Base-by-base conservation (phyloP, 2,329 filamentous ascomycete species). In the Neonectria neomacrospora region DNA sequence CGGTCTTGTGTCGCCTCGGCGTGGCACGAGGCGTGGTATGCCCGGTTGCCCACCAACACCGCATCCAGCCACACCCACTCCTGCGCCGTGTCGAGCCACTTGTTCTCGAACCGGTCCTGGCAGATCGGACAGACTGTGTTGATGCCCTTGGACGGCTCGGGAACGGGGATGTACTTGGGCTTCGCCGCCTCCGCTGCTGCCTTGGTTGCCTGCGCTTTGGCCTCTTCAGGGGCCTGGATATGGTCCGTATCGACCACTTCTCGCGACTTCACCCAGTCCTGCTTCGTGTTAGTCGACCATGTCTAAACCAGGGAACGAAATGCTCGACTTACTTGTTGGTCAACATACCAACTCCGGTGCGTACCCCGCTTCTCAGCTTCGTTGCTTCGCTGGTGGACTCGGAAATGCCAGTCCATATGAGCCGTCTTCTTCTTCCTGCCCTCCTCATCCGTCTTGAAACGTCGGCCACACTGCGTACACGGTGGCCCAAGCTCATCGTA, bases 361-460 rank as follows among this genome's bases (percentile, higher is more conserved):
- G 96, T 92, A 32, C 92, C 94, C 65, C 93, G 88, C 76, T 93
- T 95, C 74, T 93, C 90, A 14, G 92, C 90, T 71, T 98, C 95
- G 3, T 90, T 89, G 79, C 96, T 93, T 48, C 94, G 90, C 73
- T 94, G 91, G 74, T 97, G 95, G 23, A 95, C 94, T 60, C 91
- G 90, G 81, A 99, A 99, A 79, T 99, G 96, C 96, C 96, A 99
- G 79, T 99, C 96, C 83, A 99, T 90, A 76, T 99, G 96, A 3
- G 91, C 89, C 23, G 90, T 92, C 81, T 98, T 98, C 82, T 91
- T 92, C 75, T 90, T 90, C 72, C 89, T 91, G 12, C 95, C 95
- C 67, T 92, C 89, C 12, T 90, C 88, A 52, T 92, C 92, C 5
- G 87, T 87, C 57, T 86, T 86, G 77, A 99, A 99, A 2, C 96